These are phyloP conservation scores for Xerocomus nothofagi DNA, from an alignment of 1,284 basidiomycete genomes.

Conservation along the genomic window DNA sequence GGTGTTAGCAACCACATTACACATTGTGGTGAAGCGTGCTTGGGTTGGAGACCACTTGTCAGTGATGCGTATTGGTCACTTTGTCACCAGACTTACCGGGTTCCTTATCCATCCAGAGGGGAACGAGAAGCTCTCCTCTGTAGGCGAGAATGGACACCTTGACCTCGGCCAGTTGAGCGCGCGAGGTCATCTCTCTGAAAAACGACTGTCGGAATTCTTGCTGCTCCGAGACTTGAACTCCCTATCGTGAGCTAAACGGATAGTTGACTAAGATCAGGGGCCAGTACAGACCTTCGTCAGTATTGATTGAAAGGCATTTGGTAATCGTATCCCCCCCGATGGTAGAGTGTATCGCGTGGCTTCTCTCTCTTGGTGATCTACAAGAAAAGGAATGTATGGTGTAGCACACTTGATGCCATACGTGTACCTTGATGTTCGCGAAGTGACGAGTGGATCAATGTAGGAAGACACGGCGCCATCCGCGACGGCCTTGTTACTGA, in stretches of 20 bases:
- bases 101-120: conserved; percentile 23
- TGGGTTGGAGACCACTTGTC: not conserved
- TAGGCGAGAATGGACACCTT: conserved; percentile 13
- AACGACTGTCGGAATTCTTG: conserved; percentile 31
- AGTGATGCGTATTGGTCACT: not conserved
- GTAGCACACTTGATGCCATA: conserved; percentile 39
- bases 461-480: conserved; percentile 54
- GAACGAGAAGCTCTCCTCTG: conserved; percentile 6
- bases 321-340: conserved; percentile 24
- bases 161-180: not conserved
- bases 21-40: conserved; percentile 21
- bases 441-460: conserved; percentile 47
- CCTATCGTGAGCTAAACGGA: conserved; percentile 18
- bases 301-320: conserved; percentile 31
- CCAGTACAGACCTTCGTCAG: conserved; percentile 28
- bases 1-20: conserved; percentile 16
- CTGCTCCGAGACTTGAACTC: conserved; percentile 32
- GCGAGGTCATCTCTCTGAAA: not conserved
- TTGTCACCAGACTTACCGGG: conserved; percentile 5
- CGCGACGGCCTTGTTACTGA: conserved; percentile 57
- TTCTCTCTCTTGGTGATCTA: conserved; percentile 37
- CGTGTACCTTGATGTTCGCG: conserved; percentile 42
- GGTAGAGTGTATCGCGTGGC: not conserved
- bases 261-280: no score
- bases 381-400: conserved; percentile 29